Conservation (phyloP, 2,329 filamentous ascomycete genomes). For the Hysterium pulicare region DNA sequence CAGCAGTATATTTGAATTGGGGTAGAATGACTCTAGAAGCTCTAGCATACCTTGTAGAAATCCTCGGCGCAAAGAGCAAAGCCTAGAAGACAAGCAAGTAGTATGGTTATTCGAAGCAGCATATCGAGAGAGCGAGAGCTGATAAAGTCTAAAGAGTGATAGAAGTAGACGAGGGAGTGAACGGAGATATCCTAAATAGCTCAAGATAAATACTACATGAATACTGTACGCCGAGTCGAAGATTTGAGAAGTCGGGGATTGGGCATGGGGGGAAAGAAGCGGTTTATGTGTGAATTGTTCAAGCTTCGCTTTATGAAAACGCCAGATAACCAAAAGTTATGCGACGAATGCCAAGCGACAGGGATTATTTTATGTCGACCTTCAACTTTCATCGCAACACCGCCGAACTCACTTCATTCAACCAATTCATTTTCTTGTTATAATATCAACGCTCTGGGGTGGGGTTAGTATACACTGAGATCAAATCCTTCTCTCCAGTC, state of each 20-base stretch:
- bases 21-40: background rate
- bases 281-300: slow-evolving; percentile 4
- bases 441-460: no score
- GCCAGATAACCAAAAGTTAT: slow-evolving; percentile 10
- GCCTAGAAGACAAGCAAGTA: slow-evolving; percentile 43
- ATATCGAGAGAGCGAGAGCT: slow-evolving; percentile 28
- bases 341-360: background rate
- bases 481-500: no score
- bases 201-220: slow-evolving; percentile 14
- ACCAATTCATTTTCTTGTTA: no score
- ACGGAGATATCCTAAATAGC: slow-evolving; percentile 10
- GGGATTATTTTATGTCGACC: no score
- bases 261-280: background rate
- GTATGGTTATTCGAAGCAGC: slow-evolving; percentile 42
- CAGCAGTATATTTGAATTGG: no score
- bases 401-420: no score
- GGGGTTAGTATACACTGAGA: no score
- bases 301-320: slow-evolving; percentile 6
- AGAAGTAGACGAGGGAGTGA: slow-evolving; percentile 17
- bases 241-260: slow-evolving; percentile 1
- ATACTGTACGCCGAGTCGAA: slow-evolving; percentile 2
- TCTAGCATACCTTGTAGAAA: slow-evolving; percentile 67
- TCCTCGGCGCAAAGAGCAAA: slow-evolving; percentile 57
- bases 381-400: no score
- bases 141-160: slow-evolving; percentile 7